Conservation (phyloP, 257 asterid species). For the Leptodermis oblonga region DNA sequence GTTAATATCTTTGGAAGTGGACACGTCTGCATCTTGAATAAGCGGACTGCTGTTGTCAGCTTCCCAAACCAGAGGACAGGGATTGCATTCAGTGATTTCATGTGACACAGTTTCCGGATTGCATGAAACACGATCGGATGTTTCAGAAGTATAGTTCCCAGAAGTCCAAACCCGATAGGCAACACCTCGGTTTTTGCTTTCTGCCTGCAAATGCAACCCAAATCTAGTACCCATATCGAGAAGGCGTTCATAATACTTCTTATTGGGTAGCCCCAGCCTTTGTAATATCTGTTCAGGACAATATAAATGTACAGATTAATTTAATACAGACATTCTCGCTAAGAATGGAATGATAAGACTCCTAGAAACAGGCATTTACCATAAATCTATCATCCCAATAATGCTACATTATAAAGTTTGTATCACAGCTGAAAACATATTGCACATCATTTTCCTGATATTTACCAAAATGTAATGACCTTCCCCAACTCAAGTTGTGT, state of each 20-base stretch:
- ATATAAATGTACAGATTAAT: conserved; percentile 9
- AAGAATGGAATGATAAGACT: neutral
- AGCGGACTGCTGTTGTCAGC: conserved; percentile 34
- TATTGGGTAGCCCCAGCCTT: conserved; percentile 73
- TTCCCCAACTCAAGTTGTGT: neutral
- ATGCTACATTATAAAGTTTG: neutral
- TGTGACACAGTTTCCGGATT: conserved; percentile 27
- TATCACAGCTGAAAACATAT: neutral
- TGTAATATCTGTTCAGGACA: conserved; percentile 50
- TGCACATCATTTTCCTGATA: neutral
- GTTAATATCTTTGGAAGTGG: conserved; percentile 32
- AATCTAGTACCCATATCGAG: conserved; percentile 52
- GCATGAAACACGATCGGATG: conserved; percentile 29
- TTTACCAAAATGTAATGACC: neutral
- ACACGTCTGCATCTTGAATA: conserved; percentile 33
- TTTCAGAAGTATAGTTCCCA: conserved; percentile 47
- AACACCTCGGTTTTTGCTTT: conserved; percentile 51
- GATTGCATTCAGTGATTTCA: conserved; percentile 30
- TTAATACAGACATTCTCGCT: neutral
- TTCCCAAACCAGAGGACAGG: conserved; percentile 28
- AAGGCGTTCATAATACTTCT: conserved; percentile 64
- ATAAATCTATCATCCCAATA: neutral
- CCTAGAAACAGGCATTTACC: conserved; percentile 1
- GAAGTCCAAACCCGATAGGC: conserved; percentile 81
- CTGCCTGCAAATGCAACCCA: conserved; percentile 63